Percentiles rank a stretch among this genome's conserved stretches.
Evolutionary conservation across 495 filamentous ascomycete genomes (phyloP).

Genomic region (Tuber indicum): DNA sequence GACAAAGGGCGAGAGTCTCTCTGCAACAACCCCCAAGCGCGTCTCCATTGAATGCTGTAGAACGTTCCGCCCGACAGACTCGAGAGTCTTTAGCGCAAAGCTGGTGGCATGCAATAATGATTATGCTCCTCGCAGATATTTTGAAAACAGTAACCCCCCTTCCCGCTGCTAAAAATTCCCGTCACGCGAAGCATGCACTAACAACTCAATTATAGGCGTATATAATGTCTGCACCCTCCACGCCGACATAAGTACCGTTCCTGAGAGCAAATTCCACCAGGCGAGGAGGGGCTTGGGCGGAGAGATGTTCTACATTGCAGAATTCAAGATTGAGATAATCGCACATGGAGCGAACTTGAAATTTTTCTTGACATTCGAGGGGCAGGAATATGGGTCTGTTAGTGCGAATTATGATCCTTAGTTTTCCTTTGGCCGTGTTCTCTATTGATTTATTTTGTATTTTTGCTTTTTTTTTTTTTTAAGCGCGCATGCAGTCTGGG

Average conservation of each 20-base stretch:
- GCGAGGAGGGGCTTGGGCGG: background rate
- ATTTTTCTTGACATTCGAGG: background rate
- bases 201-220: background rate
- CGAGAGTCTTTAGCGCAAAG: slow-evolving; percentile 7
- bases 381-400: background rate
- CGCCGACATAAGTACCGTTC: slow-evolving; percentile 18
- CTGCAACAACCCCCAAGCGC: slow-evolving; percentile 14
- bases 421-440: background rate
- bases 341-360: background rate
- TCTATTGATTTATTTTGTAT: background rate
- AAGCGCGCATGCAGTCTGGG: background rate
- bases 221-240: slow-evolving; percentile 20
- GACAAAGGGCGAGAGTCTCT: slow-evolving; percentile 20
- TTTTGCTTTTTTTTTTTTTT: background rate
- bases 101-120: slow-evolving; percentile 4
- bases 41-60: background rate
- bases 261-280: slow-evolving; percentile 13
- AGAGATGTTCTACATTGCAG: background rate
- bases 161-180: background rate
- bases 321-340: slow-evolving; percentile 2
- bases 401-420: slow-evolving; percentile 3
- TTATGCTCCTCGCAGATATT: slow-evolving; percentile 3
- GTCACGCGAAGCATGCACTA: background rate
- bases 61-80: background rate
- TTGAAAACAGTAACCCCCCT: background rate